Percentiles rank a stretch among this genome's conserved stretches.
Conservation (phyloP, 2,329 filamentous ascomycete genomes). For the Cadophora gregata region DNA sequence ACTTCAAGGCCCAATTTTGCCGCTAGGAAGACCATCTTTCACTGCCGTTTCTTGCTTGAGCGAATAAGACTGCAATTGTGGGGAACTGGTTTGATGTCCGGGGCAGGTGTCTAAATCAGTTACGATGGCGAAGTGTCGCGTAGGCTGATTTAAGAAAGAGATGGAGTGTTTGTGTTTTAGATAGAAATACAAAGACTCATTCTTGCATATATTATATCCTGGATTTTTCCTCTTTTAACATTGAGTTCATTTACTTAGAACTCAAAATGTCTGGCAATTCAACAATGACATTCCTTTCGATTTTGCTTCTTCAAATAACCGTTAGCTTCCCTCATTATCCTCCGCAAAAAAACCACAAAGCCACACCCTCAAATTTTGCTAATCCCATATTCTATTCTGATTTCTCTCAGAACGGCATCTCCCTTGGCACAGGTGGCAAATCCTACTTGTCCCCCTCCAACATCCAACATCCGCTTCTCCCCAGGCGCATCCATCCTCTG, state of each 20-base stretch:
- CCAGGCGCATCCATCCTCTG: constrained; percentile 60
- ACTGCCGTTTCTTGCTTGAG: background rate
- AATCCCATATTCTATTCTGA: constrained; percentile 5
- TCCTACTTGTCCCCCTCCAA: constrained; percentile 63
- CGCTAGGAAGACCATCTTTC: background rate
- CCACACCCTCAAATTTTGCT: background rate
- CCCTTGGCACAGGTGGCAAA: constrained; percentile 2
- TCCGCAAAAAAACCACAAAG: background rate
- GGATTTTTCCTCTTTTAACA: no score
- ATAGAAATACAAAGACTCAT: background rate
- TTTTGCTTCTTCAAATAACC: background rate
- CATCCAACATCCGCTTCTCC: constrained; percentile 61
- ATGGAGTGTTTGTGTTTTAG: background rate
- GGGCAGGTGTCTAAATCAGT: background rate
- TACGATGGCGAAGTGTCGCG: background rate
- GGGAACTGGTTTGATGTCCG: background rate
- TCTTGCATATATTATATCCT: no score
- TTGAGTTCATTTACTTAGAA: background rate
- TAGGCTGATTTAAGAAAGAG: constrained; percentile 7
- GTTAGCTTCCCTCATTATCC: background rate
- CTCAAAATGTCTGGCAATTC: background rate
- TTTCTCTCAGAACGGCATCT: constrained; percentile 7
- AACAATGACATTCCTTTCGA: background rate
- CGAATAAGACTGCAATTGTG: background rate
- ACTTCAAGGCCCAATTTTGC: background rate